A percentile compares a stretch with the other conserved stretches of the same genome.
These are phyloP conservation scores for Coniochaeta sp. DNA, from an alignment of 2,329 filamentous ascomycete species.

Conservation along the genomic window DNA sequence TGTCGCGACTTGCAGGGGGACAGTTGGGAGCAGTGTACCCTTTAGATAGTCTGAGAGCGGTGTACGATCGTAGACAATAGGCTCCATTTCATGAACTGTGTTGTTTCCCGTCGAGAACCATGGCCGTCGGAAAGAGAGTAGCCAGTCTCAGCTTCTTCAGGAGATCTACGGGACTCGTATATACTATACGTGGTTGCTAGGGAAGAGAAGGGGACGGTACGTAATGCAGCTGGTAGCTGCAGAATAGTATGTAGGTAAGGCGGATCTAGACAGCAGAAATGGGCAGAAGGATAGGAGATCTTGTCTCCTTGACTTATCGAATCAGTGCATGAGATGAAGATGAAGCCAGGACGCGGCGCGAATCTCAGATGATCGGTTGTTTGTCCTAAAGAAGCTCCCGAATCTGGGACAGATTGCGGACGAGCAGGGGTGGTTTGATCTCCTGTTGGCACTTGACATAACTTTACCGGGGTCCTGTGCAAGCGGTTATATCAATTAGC, in stretches of 20 bases:
- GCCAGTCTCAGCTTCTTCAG: not conserved
- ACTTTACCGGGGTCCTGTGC: not conserved
- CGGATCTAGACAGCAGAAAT: not conserved
- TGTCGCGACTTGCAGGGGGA: conserved; percentile 3
- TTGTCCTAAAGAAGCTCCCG: not conserved
- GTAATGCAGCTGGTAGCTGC: not conserved
- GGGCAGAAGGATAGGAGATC: not conserved
- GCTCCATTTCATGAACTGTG: conserved; percentile 57
- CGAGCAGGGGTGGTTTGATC: conserved; percentile 1
- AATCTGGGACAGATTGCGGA: not conserved
- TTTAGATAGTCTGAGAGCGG: conserved; percentile 85
- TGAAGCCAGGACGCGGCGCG: not conserved
- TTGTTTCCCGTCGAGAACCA: conserved; percentile 1
- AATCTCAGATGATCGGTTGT: not conserved
- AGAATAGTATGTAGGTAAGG: not conserved
- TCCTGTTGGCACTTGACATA: not conserved
- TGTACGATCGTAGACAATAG: conserved; percentile 77
- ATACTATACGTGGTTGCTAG: not conserved
- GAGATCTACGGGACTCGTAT: not conserved
- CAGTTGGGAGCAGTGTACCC: conserved; percentile 45
- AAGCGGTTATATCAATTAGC: not conserved
- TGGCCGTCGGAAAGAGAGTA: not conserved
- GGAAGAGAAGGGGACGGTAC: not conserved
- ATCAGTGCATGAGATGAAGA: not conserved
- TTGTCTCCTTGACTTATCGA: not conserved